Base-by-base conservation (phyloP, 2,329 filamentous ascomycete species). In the Zymoseptoria ardabiliae region DNA sequence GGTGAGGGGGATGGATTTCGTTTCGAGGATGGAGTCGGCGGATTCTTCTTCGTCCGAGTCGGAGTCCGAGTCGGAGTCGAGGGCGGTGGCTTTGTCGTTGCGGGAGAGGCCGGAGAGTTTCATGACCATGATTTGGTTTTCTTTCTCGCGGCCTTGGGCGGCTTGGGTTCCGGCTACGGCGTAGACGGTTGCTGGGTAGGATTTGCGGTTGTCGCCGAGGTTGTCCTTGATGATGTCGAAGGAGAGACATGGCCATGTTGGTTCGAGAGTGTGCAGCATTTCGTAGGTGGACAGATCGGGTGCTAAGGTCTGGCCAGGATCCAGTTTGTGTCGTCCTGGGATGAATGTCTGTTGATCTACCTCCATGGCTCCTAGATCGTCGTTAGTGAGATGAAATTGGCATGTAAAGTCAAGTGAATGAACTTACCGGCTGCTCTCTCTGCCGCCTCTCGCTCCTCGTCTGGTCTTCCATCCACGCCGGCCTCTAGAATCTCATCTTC, bases 151-250 rank as follows among this genome's bases (percentile, higher is more conserved):
- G 54, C 81, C 79, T 60, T 77, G 80, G 68, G 93, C 92, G 48
- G 94, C 94, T 78, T 99, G 94, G 11, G 94, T 99, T 61, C 94
- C 94, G 19, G 91, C 87, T 30, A 97, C 92, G 10, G 92, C 88
- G 77, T 97, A 99, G 77, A 97, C 88, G 60, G 93, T 97, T 55
- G 91, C 91, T 23, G 94, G 94, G 76, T 95, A 99, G n/a, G 88
- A 86, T 74, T 88, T 95, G 71, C 94, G 88, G 75, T 91, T 86
- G 72, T 96, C 88, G 66, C 94, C 94, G 19, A 99, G 83, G 56
- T 82, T 81, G 76, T 99, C 94, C 68, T 83, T 87, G 63, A 99
- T 77, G 61, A 99, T 88, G 73, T 97, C 94, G 76, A 97, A 96
- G 1, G 93, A 97, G 17, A 99, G 83, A 73, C 94, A 99, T 2